Conservation (phyloP, 768 basidiomycete genomes). For the Podaxis pistillaris region DNA sequence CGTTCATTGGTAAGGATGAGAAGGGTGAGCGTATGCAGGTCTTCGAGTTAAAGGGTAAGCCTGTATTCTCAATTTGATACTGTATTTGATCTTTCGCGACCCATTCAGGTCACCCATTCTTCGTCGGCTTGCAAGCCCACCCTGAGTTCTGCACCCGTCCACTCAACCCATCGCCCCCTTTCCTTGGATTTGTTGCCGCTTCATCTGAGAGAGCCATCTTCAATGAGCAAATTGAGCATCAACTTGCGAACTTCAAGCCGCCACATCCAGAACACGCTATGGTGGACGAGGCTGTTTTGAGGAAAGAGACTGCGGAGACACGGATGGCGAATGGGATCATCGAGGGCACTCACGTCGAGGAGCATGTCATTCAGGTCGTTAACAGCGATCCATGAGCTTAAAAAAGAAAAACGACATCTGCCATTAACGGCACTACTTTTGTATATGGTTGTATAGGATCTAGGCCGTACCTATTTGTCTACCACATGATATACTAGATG, state of each 20-base stretch:
- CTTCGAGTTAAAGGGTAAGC: slow-evolving; percentile 79
- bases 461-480: background rate
- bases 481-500: too few relatives aligned
- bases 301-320: slow-evolving; percentile 25
- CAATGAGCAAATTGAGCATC: slow-evolving; percentile 69
- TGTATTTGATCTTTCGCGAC: background rate
- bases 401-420: background rate
- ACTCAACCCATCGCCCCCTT: slow-evolving; percentile 94
- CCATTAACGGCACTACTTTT: too few relatives aligned
- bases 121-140: slow-evolving; percentile 92
- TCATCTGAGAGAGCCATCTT: slow-evolving; percentile 53
- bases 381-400: slow-evolving; percentile 1
- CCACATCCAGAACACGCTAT: slow-evolving; percentile 77
- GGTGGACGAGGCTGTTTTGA: slow-evolving; percentile 64
- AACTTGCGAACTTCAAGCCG: slow-evolving; percentile 59
- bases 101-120: slow-evolving; percentile 83
- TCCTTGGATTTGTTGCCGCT: slow-evolving; percentile 94
- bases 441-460: background rate
- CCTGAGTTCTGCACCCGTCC: slow-evolving; percentile 99
- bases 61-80: background rate
- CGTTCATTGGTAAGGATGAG: slow-evolving; percentile 86
- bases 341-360: background rate
- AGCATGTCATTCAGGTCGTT: slow-evolving; percentile 13
- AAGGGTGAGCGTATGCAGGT: slow-evolving; percentile 97
- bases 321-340: slow-evolving; percentile 5